Conservation (phyloP, 805 yeast species). For the Suhomyces faveliae region DNA sequence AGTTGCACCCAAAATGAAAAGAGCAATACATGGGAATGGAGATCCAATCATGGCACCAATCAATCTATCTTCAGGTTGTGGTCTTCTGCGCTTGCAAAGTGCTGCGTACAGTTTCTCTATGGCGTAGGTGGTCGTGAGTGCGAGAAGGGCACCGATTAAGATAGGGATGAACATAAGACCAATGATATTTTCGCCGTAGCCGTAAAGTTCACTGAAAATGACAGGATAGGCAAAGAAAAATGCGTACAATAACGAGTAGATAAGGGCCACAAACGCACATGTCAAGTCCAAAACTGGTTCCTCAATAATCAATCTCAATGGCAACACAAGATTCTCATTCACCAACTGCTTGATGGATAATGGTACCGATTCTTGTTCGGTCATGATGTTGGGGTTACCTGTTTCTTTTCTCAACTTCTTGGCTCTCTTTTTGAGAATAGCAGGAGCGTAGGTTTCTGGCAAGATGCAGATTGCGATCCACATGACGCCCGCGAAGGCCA, state of each 20-base stretch:
- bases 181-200: constrained; percentile 70
- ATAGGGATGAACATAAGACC: constrained; percentile 92
- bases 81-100: constrained; percentile 51
- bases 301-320: constrained; percentile 69
- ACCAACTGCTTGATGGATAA: constrained; percentile 66
- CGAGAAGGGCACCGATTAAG: constrained; percentile 78
- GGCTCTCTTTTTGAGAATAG: constrained; percentile 67
- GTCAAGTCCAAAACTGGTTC: constrained; percentile 85
- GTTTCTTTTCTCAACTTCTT: constrained; percentile 68
- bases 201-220: constrained; percentile 74
- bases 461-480: constrained; percentile 62
- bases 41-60: constrained; percentile 81
- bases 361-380: constrained; percentile 87
- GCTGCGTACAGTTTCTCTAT: constrained; percentile 62
- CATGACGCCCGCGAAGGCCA: constrained; percentile 88
- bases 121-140: constrained; percentile 70
- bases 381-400: constrained; percentile 81
- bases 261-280: constrained; percentile 83
- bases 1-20: constrained; percentile 80
- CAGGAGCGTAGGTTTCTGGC: constrained; percentile 94
- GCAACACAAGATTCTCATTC: constrained; percentile 72
- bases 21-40: constrained; percentile 77
- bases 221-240: constrained; percentile 96
- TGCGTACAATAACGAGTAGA: constrained; percentile 87
- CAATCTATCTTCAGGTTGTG: constrained; percentile 78